These are phyloP conservation scores for Xylaria arbuscula DNA, from an alignment of 2,329 filamentous ascomycete species.

Conservation along the genomic window DNA sequence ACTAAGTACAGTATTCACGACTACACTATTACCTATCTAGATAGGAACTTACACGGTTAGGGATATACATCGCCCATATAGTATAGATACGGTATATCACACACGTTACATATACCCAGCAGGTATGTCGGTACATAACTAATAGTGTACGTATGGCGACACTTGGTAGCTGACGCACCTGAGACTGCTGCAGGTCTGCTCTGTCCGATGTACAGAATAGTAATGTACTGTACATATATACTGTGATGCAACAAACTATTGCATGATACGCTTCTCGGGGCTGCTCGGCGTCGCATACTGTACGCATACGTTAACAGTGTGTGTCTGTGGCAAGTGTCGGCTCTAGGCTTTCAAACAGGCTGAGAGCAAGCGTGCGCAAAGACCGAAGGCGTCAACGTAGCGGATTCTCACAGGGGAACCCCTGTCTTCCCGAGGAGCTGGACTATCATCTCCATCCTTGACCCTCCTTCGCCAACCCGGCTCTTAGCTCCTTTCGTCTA, in stretches of 20 bases:
- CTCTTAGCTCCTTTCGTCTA: constrained; percentile 27
- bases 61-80: neutral
- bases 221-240: neutral
- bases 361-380: constrained; percentile 16
- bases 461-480: constrained; percentile 27
- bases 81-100: neutral
- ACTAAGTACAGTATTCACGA: neutral
- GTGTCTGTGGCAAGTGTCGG: constrained; percentile 30
- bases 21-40: neutral
- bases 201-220: neutral
- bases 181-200: neutral
- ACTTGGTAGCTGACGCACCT: neutral
- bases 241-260: neutral
- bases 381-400: constrained; percentile 31
- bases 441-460: constrained; percentile 33
- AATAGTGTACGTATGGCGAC: neutral
- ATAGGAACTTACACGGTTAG: neutral
- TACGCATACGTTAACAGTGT: neutral
- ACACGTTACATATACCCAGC: neutral
- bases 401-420: constrained; percentile 46
- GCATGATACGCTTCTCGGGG: neutral
- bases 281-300: neutral
- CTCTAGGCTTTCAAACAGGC: constrained; percentile 23
- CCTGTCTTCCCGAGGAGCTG: constrained; percentile 41
- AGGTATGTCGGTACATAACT: neutral